Evolutionary conservation across 352 stramenopile genomes (phyloP), one percentile per base, ranked within the genome.

Genomic region (Phytophthora fragariaefolia): DNA sequence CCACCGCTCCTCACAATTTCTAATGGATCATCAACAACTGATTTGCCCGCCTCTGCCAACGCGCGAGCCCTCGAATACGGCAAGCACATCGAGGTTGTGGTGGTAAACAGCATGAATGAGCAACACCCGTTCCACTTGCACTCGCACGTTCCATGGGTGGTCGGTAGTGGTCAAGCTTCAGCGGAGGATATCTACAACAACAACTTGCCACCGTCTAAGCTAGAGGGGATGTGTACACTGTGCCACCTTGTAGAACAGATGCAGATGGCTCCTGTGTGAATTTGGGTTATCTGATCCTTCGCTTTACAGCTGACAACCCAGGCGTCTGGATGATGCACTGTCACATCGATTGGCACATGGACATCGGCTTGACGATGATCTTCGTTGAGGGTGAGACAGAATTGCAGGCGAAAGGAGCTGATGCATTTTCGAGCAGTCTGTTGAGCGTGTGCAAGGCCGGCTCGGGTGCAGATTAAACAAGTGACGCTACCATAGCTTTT

Each of bases 271-370:
- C 26, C 0, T 76, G 68, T 20, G 26, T 61, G 13, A 47, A 69
- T 17, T 6, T 66, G 3, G 69, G 69, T 22, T 73, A 64, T 18
- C 2, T 76, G n/a, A 42, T 73, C 13, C 69, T 80, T 43, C 68
- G 65, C 7, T 77, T 80, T 51, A 61, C 64, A 15, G 51, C 68
- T 12, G 59, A 77, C 56, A 77, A 72, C 49, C 43, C 67, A 2
- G 68, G 73, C 23, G 73, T 67, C 17, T 80, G 68, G 73, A 58
- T 74, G 32, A 52, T n/a, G n/a, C n/a, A n/a, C n/a, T n/a, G n/a
- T n/a, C n/a, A n/a, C n/a, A n/a, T n/a, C n/a, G n/a, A n/a, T 81
- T 75, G 58, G 58, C 71, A 79, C 42, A 75, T 77, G 60, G 66
- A 58, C 20, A 71, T 69, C 20, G 74, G 71, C 5, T 22, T 79